Conservation (phyloP, 139 green algal species). For the Closterium sp. region DNA sequence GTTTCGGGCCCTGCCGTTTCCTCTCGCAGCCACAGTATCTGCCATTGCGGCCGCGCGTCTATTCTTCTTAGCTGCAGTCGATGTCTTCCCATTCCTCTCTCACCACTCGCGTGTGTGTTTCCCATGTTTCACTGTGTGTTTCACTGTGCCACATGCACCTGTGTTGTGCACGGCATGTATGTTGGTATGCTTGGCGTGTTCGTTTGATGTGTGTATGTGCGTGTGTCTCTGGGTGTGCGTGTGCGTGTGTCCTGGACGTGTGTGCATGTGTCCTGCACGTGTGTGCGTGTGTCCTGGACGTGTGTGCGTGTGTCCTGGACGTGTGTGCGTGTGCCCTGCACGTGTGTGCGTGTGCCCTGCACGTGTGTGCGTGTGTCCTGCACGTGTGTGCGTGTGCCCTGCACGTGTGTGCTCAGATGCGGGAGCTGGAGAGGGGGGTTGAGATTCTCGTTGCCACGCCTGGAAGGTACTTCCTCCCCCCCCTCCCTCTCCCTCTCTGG, state of each 20-base stretch:
- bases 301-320: too few species aligned
- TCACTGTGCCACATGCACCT: background rate
- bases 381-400: too few species aligned
- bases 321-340: too few species aligned
- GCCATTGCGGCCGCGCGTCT: too few species aligned
- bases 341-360: constrained; percentile 5
- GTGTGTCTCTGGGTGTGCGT: background rate
- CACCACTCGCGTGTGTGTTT: background rate
- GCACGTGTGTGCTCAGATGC: background rate
- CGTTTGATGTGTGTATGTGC: background rate
- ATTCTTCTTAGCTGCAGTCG: too few species aligned
- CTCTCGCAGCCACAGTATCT: background rate
- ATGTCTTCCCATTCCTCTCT: background rate
- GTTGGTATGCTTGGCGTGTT: background rate
- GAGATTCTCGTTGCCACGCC: too few species aligned
- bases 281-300: too few species aligned
- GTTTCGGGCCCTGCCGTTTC: background rate
- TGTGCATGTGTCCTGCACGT: background rate
- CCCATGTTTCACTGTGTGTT: background rate
- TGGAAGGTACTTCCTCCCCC: background rate
- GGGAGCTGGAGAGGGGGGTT: too few species aligned
- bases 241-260: background rate
- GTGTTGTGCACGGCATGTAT: background rate
- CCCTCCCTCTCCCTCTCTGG: background rate
- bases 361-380: constrained; percentile 3